phyloP scores from a whole-genome alignment of 2,329 filamentous ascomycete species.

The Colletotrichum liaoningense region DNA sequence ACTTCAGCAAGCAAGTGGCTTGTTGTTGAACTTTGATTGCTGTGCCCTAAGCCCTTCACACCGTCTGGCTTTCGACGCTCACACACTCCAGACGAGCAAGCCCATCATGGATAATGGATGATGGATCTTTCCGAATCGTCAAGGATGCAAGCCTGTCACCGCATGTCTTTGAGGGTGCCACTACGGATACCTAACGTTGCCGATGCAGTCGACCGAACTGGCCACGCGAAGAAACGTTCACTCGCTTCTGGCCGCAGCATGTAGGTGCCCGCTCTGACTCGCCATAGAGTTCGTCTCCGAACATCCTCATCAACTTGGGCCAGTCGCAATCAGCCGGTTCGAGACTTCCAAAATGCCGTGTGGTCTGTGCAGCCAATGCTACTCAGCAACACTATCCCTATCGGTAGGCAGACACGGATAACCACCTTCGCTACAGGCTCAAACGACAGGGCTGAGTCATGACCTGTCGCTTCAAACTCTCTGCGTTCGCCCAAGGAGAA shows the following conservation, averaged over 20 bases:
- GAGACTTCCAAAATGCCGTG: constrained; percentile 27
- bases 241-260: constrained; percentile 11
- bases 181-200: background rate
- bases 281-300: constrained; percentile 26
- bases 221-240: constrained; percentile 18
- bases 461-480: constrained; percentile 23
- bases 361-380: constrained; percentile 26
- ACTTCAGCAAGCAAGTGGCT: background rate
- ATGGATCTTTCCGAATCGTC: background rate
- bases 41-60: background rate
- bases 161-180: background rate
- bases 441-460: constrained; percentile 34
- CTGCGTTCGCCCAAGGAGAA: background rate
- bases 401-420: constrained; percentile 2
- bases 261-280: constrained; percentile 26
- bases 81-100: background rate
- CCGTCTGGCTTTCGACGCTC: background rate
- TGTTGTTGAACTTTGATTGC: background rate
- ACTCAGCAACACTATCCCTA: background rate
- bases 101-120: constrained; percentile 12
- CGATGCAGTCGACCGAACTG: constrained; percentile 3
- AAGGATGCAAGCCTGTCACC: background rate
- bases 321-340: constrained; percentile 34
- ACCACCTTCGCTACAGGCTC: background rate
- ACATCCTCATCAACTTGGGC: constrained; percentile 29